Conservation (phyloP, 2,329 filamentous ascomycete species). For the Furcasterigmium sp. region DNA sequence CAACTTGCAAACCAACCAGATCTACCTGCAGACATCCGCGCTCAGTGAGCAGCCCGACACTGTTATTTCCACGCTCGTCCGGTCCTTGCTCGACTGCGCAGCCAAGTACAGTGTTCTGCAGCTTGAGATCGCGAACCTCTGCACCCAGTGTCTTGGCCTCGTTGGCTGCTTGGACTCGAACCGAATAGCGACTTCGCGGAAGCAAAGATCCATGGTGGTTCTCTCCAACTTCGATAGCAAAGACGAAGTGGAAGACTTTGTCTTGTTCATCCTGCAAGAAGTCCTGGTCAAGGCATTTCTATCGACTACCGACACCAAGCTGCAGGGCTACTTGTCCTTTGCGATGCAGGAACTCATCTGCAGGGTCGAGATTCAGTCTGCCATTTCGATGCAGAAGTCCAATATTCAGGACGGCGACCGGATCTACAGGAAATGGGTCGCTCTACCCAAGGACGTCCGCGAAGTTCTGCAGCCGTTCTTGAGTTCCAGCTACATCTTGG, state of each 20-base stretch:
- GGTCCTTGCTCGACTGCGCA: conserved; percentile 79
- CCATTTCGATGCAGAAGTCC: conserved; percentile 35
- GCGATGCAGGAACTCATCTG: conserved; percentile 89
- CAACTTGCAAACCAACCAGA: conserved; percentile 70
- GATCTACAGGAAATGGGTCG: conserved; percentile 69
- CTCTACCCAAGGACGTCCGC: conserved; percentile 70
- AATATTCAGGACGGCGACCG: conserved; percentile 43
- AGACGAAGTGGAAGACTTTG: conserved; percentile 79
- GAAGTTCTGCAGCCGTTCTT: conserved; percentile 86
- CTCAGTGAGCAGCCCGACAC: conserved; percentile 79
- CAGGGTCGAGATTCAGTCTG: conserved; percentile 66
- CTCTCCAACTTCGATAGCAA: conserved; percentile 77
- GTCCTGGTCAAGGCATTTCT: conserved; percentile 88
- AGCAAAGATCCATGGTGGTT: conserved; percentile 79
- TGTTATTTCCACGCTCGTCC: conserved; percentile 64
- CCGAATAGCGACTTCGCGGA: conserved; percentile 72
- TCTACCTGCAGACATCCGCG: conserved; percentile 71
- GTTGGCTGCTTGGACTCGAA: conserved; percentile 92
- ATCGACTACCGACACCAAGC: conserved; percentile 78
- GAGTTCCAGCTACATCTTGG: conserved; percentile 74
- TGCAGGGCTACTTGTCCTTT: conserved; percentile 89
- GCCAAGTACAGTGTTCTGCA: conserved; percentile 71
- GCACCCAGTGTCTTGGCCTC: conserved; percentile 77
- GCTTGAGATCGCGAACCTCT: conserved; percentile 63
- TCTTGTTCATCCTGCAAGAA: conserved; percentile 77